phyloP scores from a whole-genome alignment of 1,284 basidiomycete genomes.

The Ceratobasidium sp. region DNA sequence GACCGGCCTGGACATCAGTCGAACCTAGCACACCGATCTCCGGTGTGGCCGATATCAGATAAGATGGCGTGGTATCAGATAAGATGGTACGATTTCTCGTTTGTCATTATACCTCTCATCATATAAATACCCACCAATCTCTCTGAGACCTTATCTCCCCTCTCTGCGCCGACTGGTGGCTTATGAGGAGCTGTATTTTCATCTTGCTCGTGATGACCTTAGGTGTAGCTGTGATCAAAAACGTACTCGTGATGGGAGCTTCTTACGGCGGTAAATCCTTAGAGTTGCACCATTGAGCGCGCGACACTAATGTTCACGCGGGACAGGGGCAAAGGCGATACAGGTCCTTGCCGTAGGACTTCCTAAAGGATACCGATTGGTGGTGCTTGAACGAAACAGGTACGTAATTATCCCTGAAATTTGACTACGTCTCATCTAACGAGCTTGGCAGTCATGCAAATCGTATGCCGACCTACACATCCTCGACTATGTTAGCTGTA shows the following conservation, averaged over 20 bases:
- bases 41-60: background rate
- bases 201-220: background rate
- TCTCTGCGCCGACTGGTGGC: too few species aligned
- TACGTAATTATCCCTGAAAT: slow-evolving; percentile 55
- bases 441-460: slow-evolving; percentile 12
- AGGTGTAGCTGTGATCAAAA: background rate
- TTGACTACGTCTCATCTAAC: background rate
- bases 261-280: slow-evolving; percentile 33
- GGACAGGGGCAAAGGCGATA: slow-evolving; percentile 66
- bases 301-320: background rate
- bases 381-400: slow-evolving; percentile 80
- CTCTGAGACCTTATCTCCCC: too few species aligned
- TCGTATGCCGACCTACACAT: background rate
- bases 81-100: slow-evolving; percentile 6
- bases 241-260: slow-evolving; percentile 13
- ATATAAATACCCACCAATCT: background rate
- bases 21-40: background rate
- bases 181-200: background rate
- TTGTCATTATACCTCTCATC: background rate
- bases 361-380: slow-evolving; percentile 71
- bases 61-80: background rate
- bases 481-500: background rate
- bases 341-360: slow-evolving; percentile 69
- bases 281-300: background rate
- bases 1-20: too few species aligned